A percentile compares a stretch with the other conserved stretches of the same genome.
These are phyloP conservation scores for Aspergillus heteromorphus DNA, from an alignment of 495 filamentous ascomycete genomes.

Conservation along the genomic window DNA sequence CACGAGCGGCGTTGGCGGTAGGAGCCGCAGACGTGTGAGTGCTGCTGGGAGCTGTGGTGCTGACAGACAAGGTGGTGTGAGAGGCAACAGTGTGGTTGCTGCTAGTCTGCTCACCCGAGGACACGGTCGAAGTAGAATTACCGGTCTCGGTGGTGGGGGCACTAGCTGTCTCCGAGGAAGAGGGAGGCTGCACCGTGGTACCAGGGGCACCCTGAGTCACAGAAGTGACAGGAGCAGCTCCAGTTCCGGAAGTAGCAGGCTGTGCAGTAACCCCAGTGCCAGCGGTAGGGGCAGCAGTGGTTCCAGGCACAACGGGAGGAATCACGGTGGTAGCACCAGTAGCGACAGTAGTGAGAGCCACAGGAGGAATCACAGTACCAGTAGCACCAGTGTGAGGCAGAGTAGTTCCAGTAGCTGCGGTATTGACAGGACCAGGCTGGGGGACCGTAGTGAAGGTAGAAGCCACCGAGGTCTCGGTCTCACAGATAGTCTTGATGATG, in stretches of 20 bases:
- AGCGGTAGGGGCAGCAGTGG: not conserved
- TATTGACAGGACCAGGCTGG: not conserved
- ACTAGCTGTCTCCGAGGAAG: conserved; percentile 1
- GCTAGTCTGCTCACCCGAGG: conserved; percentile 2
- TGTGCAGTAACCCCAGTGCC: not conserved
- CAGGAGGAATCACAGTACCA: not conserved
- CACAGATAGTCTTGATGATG: conserved; percentile 19
- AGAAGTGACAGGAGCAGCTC: not conserved
- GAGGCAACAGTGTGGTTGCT: not conserved
- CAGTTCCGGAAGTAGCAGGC: not conserved
- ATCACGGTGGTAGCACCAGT: not conserved
- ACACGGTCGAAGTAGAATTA: conserved; percentile 1
- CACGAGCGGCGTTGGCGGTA: conserved; percentile 3
- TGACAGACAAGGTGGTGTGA: conserved; percentile 1
- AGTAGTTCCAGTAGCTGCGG: not conserved
- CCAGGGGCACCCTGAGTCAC: not conserved
- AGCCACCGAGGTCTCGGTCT: conserved; percentile 7
- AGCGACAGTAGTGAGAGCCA: not conserved
- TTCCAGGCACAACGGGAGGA: not conserved
- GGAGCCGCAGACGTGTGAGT: conserved; percentile 6
- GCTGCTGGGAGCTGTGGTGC: conserved; percentile 3
- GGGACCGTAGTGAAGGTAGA: not conserved
- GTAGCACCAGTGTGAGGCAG: not conserved
- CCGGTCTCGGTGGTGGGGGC: not conserved
- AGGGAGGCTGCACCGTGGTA: conserved; percentile 1